Evolutionary conservation across 768 basidiomycete genomes (phyloP).

Genomic region (Boletus coccyginus): DNA sequence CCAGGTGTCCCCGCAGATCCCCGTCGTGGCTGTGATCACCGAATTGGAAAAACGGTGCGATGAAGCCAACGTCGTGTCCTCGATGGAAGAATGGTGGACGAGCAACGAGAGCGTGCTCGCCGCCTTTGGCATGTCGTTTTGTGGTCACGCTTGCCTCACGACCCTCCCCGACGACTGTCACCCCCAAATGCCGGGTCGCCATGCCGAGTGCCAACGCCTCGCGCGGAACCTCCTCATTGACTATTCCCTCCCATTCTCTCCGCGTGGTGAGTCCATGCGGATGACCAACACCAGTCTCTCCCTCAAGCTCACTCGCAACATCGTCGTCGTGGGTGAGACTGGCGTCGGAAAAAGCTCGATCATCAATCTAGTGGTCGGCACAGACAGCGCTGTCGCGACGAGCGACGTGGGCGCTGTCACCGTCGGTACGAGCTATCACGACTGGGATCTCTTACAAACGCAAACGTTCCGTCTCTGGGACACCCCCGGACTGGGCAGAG

Average conservation of each 20-base stretch:
- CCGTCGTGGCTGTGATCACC: conserved; percentile 26
- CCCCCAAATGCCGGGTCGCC: conserved; percentile 18
- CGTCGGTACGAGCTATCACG: conserved; percentile 20
- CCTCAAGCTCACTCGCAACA: conserved; percentile 22
- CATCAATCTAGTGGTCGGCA: conserved; percentile 16
- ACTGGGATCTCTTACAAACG: conserved; percentile 18
- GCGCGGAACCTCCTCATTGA: conserved; percentile 23
- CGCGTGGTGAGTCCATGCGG: not conserved
- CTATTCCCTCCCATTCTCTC: conserved; percentile 14
- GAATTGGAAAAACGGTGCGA: conserved; percentile 24
- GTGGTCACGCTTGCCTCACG: conserved; percentile 23
- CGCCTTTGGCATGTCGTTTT: conserved; percentile 13
- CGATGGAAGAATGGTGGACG: conserved; percentile 27
- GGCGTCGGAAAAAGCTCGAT: conserved; percentile 28
- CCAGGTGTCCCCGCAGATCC: conserved; percentile 18
- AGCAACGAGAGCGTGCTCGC: not conserved
- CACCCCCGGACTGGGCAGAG: conserved; percentile 19
- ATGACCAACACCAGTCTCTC: conserved; percentile 4
- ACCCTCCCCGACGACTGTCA: conserved; percentile 20
- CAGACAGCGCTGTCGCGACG: conserved; percentile 12
- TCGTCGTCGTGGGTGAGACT: conserved; percentile 41
- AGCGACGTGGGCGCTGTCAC: conserved; percentile 21
- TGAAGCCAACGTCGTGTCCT: conserved; percentile 4
- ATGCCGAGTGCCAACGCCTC: conserved; percentile 14
- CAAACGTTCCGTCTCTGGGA: conserved; percentile 28